Base-by-base conservation (phyloP, 768 basidiomycete genomes). In the Boletus bicolor region DNA sequence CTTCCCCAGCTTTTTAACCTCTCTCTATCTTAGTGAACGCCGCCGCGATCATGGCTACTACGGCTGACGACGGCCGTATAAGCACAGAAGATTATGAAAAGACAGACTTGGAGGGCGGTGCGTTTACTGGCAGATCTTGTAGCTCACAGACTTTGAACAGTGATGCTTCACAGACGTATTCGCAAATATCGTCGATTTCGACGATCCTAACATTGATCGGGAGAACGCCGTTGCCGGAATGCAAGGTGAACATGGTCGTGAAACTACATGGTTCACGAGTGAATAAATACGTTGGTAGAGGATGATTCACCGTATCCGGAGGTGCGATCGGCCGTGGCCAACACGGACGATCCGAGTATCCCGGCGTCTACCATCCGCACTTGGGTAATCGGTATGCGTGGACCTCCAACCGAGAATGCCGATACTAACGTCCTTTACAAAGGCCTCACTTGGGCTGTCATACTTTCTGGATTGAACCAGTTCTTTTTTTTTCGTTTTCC, bases 231-330 rank as follows among this genome's bases (percentile, higher is more conserved):
- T 66, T 4, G n/a, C 21, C 3, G 71, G 66, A 0, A 21, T 51
- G 1, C 49, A 62, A 8, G 70, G 70, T 71, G 11, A 48, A 49
- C 6, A 11, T 41, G 4, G 3, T 32, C n/a, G 10, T 24, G 5
- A 17, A n/a, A 17, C 4, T 3, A 30, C 12, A 36, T 28, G 12
- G 15, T 9, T 21, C 14, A 44, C 19, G 34, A 30, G 3, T 8
- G 3, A 76, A 71, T 63, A 17, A 55, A 9, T 38, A 12, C 14
- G 5, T 42, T 17, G 30, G 7, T 51, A 76, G 80, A 80, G 65
- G 87, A 91, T 60, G 91, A 92, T 67, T 91, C 89, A 3, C 91
- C 91, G 5, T 93, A 93, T 66, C 88, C 87, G 7, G 91, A 93
- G 68, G 89, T 90, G 12, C 82, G 88, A 44, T 83, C 86, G 8